Conservation (phyloP, 2,329 filamentous ascomycete species). For the Iodosphaeria phyllophila region DNA sequence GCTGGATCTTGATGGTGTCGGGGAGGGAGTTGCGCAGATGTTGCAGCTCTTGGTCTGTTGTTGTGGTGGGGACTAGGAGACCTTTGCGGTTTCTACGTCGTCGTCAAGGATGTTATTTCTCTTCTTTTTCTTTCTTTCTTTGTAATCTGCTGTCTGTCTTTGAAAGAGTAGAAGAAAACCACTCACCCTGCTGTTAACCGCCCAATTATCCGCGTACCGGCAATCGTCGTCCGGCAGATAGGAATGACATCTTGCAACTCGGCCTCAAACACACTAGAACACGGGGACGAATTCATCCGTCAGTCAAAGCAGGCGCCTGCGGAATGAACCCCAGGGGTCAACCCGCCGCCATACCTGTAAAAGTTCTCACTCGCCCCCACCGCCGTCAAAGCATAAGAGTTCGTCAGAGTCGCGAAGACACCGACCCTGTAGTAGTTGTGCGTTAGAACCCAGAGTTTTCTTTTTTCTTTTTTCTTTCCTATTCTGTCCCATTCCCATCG, state of each 20-base stretch:
- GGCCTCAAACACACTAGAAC: conserved; percentile 71
- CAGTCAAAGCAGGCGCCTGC: background rate
- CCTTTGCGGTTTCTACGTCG: conserved; percentile 70
- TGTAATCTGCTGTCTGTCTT: background rate
- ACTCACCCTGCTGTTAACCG: conserved; percentile 77
- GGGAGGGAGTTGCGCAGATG: conserved; percentile 91
- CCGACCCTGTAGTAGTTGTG: conserved; percentile 47
- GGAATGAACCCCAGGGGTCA: background rate
- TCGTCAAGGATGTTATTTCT: no score
- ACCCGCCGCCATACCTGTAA: conserved; percentile 45
- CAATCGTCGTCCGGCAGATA: conserved; percentile 91
- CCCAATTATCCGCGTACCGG: conserved; percentile 88
- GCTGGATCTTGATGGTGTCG: conserved; percentile 80
- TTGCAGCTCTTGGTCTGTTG: conserved; percentile 94
- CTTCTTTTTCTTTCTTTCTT: no score
- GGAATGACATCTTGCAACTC: conserved; percentile 95
- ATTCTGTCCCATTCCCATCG: background rate
- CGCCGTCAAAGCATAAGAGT: conserved; percentile 88
- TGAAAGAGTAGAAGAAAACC: conserved; percentile 1
- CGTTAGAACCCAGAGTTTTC: conserved; percentile 2
- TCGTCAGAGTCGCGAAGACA: conserved; percentile 91
- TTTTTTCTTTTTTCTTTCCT: background rate
- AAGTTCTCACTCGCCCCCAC: conserved; percentile 97
- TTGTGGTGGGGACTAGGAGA: conserved; percentile 86
- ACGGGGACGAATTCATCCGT: background rate